phyloP scores from a whole-genome alignment of 768 basidiomycete genomes.

The Neoboletus magnificus region DNA sequence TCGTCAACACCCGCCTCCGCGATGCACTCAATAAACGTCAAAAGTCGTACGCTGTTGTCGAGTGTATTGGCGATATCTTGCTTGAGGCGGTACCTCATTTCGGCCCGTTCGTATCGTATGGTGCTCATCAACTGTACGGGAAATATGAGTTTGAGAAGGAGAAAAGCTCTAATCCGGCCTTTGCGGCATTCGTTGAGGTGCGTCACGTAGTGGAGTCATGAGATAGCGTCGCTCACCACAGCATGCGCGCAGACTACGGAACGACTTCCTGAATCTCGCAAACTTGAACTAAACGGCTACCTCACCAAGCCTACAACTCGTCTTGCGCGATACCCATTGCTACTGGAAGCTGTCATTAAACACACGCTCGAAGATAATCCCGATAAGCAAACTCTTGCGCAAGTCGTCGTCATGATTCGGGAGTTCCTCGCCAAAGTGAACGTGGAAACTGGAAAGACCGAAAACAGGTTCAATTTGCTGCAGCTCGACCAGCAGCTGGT shows the following conservation, averaged over 20 bases:
- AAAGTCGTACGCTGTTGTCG: slow-evolving; percentile 91
- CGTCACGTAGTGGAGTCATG: slow-evolving; percentile 8
- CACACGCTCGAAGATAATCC: slow-evolving; percentile 88
- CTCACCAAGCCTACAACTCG: slow-evolving; percentile 97
- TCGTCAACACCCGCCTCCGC: slow-evolving; percentile 86
- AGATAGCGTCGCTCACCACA: not conserved
- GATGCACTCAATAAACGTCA: slow-evolving; percentile 94
- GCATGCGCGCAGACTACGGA: slow-evolving; percentile 67
- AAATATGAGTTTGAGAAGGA: slow-evolving; percentile 99
- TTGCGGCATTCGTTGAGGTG: slow-evolving; percentile 95
- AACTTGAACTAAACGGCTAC: slow-evolving; percentile 96
- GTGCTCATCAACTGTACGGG: slow-evolving; percentile 94
- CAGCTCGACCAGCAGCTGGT: slow-evolving; percentile 91
- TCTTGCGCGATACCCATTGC: slow-evolving; percentile 91
- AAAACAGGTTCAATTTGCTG: slow-evolving; percentile 92
- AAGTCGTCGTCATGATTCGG: slow-evolving; percentile 72
- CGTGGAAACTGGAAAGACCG: slow-evolving; percentile 89
- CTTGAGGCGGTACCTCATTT: slow-evolving; percentile 85
- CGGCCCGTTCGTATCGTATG: slow-evolving; percentile 91
- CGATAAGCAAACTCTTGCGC: slow-evolving; percentile 74
- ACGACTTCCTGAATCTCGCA: slow-evolving; percentile 90
- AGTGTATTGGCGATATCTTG: slow-evolving; percentile 87
- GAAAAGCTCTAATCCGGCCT: slow-evolving; percentile 87
- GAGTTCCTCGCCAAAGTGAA: slow-evolving; percentile 89
- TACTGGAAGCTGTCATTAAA: slow-evolving; percentile 89